phyloP scores from a whole-genome alignment of 2,329 filamentous ascomycete genomes.

The Aspergillus sp. region DNA sequence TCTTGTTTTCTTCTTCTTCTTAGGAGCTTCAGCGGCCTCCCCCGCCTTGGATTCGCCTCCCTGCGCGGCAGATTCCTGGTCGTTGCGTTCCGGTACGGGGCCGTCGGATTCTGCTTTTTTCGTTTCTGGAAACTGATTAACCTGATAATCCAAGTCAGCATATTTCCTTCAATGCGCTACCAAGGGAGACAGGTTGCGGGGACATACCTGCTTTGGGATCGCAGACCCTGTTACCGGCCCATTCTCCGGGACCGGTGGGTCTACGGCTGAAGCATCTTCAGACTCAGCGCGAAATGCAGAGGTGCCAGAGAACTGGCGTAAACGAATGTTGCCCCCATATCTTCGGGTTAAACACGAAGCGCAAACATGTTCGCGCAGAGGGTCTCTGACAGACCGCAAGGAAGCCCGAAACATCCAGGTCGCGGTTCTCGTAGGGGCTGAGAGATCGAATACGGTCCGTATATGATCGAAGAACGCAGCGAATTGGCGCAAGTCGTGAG shows the following conservation, averaged over 20 bases:
- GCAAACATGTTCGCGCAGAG: constrained; percentile 28
- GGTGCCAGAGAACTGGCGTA: constrained; percentile 20
- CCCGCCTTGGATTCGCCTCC: neutral
- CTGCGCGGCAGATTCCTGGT: neutral
- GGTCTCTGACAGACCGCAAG: constrained; percentile 29
- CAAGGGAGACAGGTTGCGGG: neutral
- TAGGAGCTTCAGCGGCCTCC: neutral
- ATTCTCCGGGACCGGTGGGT: too few relatives aligned
- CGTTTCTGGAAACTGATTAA: too few relatives aligned
- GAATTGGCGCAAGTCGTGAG: neutral
- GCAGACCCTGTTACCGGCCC: too few relatives aligned
- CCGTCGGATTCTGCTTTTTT: neutral
- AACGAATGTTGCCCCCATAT: constrained; percentile 14
- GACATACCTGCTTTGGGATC: neutral
- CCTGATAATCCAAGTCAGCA: neutral
- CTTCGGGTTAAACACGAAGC: constrained; percentile 24
- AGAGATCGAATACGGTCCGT: neutral
- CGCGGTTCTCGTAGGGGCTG: neutral
- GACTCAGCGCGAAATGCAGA: constrained; percentile 9
- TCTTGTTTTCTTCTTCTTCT: neutral
- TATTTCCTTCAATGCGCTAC: neutral
- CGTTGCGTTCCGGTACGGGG: neutral
- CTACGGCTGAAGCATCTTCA: neutral
- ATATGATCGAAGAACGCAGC: neutral
- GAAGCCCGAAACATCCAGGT: constrained; percentile 32